These are phyloP conservation scores for Ascomycota sp. DNA, from an alignment of 2,329 filamentous ascomycete species.

Conservation along the genomic window DNA sequence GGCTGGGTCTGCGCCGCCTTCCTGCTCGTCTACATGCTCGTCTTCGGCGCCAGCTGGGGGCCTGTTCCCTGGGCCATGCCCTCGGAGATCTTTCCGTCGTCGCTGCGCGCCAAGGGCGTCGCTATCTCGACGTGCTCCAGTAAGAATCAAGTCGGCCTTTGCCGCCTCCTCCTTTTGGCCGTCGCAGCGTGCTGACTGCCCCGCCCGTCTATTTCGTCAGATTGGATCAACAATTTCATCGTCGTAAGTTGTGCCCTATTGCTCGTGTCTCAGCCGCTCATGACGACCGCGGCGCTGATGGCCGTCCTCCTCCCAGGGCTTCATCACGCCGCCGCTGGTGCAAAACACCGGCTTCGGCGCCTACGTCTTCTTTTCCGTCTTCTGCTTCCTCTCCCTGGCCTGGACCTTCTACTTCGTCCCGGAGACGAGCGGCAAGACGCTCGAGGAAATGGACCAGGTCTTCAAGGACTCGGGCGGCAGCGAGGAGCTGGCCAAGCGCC, in stretches of 20 bases:
- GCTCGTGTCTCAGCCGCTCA: background rate
- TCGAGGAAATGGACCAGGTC: constrained; percentile 31
- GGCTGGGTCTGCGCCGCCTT: constrained; percentile 12
- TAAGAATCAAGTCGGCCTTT: too few species aligned
- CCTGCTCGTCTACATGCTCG: constrained; percentile 32
- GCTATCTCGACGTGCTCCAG: constrained; percentile 35
- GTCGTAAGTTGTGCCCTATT: constrained; percentile 25
- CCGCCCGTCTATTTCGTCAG: too few species aligned
- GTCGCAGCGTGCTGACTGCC: too few species aligned
- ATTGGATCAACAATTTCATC: constrained; percentile 44
- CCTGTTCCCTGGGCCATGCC: constrained; percentile 27
- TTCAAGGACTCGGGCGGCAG: constrained; percentile 9
- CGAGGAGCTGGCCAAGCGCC: constrained; percentile 4
- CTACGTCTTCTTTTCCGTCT: constrained; percentile 38
- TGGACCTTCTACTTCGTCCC: constrained; percentile 35
- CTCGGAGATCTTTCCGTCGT: constrained; percentile 40
- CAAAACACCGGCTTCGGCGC: constrained; percentile 26
- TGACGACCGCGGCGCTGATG: too few species aligned
- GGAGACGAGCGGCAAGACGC: constrained; percentile 32
- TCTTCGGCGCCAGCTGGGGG: constrained; percentile 38
- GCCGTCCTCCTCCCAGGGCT: constrained; percentile 11
- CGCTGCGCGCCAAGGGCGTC: constrained; percentile 41
- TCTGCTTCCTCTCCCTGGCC: constrained; percentile 31
- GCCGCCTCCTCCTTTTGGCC: too few species aligned
- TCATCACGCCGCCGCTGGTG: constrained; percentile 39